Conservation (phyloP, 2,329 filamentous ascomycete species). For the Thelonectria olida region DNA sequence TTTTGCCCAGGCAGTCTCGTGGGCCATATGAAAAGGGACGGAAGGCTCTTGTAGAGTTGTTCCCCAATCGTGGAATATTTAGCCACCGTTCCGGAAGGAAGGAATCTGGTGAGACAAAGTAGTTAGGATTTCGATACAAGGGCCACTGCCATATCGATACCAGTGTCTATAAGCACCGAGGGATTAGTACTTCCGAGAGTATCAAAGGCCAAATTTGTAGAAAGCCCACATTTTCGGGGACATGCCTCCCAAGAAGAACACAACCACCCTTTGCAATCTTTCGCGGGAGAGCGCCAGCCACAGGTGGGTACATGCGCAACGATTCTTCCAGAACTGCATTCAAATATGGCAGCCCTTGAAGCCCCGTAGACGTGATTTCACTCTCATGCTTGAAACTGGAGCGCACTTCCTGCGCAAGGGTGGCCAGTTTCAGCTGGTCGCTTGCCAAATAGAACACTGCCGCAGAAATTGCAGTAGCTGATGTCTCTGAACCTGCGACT, state of each 20-base stretch:
- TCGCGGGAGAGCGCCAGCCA: constrained; percentile 33
- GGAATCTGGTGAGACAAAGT: constrained; percentile 44
- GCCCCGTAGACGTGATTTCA: constrained; percentile 45
- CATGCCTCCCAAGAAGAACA: constrained; percentile 40
- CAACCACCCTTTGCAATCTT: constrained; percentile 43
- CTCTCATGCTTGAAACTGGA: constrained; percentile 44
- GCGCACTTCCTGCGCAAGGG: constrained; percentile 50
- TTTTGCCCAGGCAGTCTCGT: constrained; percentile 44
- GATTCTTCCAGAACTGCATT: constrained; percentile 53
- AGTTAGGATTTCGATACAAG: constrained; percentile 42
- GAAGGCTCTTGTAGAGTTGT: constrained; percentile 36
- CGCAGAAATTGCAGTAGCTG: constrained; percentile 42
- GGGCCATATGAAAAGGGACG: constrained; percentile 44
- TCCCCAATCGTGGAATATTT: constrained; percentile 29
- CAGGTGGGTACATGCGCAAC: constrained; percentile 49
- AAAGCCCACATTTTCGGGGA: constrained; percentile 45
- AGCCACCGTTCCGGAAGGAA: constrained; percentile 52
- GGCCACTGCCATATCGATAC: constrained; percentile 43
- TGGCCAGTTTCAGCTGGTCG: constrained; percentile 32
- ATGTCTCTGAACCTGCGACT: constrained; percentile 46
- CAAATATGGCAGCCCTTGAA: constrained; percentile 47
- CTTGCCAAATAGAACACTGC: constrained; percentile 40
- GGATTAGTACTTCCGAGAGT: neutral
- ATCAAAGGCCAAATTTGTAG: neutral
- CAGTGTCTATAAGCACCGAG: neutral